Conservation (phyloP, 805 yeast species). For the Yamadazyma tumulicola region DNA sequence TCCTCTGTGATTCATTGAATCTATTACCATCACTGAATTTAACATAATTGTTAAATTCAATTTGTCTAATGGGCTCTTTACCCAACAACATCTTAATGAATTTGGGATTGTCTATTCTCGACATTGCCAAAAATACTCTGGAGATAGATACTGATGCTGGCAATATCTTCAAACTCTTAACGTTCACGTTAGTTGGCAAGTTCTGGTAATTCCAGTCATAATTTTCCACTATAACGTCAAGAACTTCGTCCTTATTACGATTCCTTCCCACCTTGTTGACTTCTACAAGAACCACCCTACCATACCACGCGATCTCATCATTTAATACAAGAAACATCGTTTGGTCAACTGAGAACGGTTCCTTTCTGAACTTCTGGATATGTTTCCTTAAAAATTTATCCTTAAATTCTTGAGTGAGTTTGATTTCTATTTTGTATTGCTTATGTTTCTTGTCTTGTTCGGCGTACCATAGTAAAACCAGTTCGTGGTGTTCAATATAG, state of each 20-base stretch:
- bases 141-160: slow-evolving; percentile 64
- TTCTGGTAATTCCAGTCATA: slow-evolving; percentile 56
- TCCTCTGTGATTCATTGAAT: slow-evolving; percentile 57
- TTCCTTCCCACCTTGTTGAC: slow-evolving; percentile 15
- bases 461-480: slow-evolving; percentile 50
- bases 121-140: slow-evolving; percentile 65
- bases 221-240: slow-evolving; percentile 48
- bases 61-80: slow-evolving; percentile 50
- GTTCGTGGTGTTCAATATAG: slow-evolving; percentile 34
- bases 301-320: slow-evolving; percentile 55
- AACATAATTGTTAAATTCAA: slow-evolving; percentile 53
- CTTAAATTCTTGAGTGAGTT: slow-evolving; percentile 46
- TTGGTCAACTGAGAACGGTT: slow-evolving; percentile 59
- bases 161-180: slow-evolving; percentile 37
- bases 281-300: slow-evolving; percentile 44
- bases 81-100: slow-evolving; percentile 55
- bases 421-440: slow-evolving; percentile 41
- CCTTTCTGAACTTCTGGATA: slow-evolving; percentile 49
- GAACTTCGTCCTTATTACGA: slow-evolving; percentile 20
- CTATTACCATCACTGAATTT: slow-evolving; percentile 43
- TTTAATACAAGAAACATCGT: slow-evolving; percentile 53
- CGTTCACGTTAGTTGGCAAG: slow-evolving; percentile 45
- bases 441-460: slow-evolving; percentile 41
- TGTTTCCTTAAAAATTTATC: slow-evolving; percentile 47
- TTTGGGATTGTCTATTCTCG: slow-evolving; percentile 49